Base-by-base conservation (phyloP, 495 filamentous ascomycete species). In the Hyaloscypha variabilis region DNA sequence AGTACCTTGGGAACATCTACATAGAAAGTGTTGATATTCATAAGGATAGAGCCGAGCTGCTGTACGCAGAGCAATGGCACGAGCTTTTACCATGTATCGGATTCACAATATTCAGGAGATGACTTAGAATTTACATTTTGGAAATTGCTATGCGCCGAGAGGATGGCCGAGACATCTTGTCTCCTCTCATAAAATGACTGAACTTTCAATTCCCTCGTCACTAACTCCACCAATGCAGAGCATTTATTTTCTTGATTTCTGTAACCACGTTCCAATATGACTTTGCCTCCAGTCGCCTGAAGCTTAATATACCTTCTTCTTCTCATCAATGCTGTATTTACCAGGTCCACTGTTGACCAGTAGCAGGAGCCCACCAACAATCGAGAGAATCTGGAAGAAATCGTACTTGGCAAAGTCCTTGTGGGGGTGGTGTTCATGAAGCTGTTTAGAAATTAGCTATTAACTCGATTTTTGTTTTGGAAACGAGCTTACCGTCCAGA, bases 371-470 rank as follows among this genome's bases (percentile, higher is more conserved):
- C 95, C 95, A 62, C 95, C 95, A 66, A 99, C 95, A 77, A 99
- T 99, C 50, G 95, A 99, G 59, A 99, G 82, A 74, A 98, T 97
- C 82, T 99, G 95, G 88, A 99, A 99, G 82, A 99, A 99, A 77
- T 98, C 95, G 84, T 99, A 99, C 81, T 99, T 99, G 83, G 96
- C 96, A 72, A 99, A 99, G 75, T 99, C 95, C 84, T 97, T 97
- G 82, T 99, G 93, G 55, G 96, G 95, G 82, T 99, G 95, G 82
- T 96, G 92, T 63, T 92, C 90, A 79, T 98, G 95, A 67, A 99
- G 94, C 94, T 97, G 66, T 61, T 60, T 59, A 21, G 60, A 64
- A 57, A 62, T 77, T 63, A 73, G 69, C 19, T 46, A 6, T 19
- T n/a, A 24, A 42, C 4, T 14, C 25, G 24, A 26, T 23, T 42